phyloP scores from a whole-genome alignment of 2,329 filamentous ascomycete genomes.

The Pseudogymnoascus sp. region DNA sequence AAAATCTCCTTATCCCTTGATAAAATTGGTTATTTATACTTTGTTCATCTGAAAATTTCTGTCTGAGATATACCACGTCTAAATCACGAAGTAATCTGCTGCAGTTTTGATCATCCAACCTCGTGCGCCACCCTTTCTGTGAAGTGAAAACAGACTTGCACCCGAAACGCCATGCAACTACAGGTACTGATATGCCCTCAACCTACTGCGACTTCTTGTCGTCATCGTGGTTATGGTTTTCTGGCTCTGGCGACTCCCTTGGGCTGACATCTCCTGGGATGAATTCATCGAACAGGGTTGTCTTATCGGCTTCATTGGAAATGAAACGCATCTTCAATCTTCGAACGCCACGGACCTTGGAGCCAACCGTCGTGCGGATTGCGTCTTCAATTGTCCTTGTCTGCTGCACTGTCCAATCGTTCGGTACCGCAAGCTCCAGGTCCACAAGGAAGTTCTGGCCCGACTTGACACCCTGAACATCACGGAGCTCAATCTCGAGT shows the following conservation, averaged over 20 bases:
- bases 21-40: background rate
- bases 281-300: conserved; percentile 68
- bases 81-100: background rate
- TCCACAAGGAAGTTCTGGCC: conserved; percentile 96
- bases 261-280: conserved; percentile 55
- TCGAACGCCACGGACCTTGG: conserved; percentile 74
- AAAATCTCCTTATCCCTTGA: background rate
- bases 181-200: background rate
- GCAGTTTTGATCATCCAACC: background rate
- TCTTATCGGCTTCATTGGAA: conserved; percentile 49
- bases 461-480: conserved; percentile 84
- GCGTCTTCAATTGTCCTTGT: conserved; percentile 62
- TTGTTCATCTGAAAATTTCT: background rate
- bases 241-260: conserved; percentile 44
- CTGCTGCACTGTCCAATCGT: conserved; percentile 64
- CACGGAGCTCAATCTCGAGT: conserved; percentile 53
- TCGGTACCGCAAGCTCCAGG: conserved; percentile 73
- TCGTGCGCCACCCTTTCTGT: background rate
- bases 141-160: conserved; percentile 6
- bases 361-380: conserved; percentile 63
- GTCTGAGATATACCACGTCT: background rate
- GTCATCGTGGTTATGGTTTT: background rate
- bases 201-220: conserved; percentile 1
- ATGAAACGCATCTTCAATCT: conserved; percentile 79
- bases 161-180: conserved; percentile 2